Conservation (phyloP, 352 stramenopile genomes). For the Pythium utonaiense region DNA sequence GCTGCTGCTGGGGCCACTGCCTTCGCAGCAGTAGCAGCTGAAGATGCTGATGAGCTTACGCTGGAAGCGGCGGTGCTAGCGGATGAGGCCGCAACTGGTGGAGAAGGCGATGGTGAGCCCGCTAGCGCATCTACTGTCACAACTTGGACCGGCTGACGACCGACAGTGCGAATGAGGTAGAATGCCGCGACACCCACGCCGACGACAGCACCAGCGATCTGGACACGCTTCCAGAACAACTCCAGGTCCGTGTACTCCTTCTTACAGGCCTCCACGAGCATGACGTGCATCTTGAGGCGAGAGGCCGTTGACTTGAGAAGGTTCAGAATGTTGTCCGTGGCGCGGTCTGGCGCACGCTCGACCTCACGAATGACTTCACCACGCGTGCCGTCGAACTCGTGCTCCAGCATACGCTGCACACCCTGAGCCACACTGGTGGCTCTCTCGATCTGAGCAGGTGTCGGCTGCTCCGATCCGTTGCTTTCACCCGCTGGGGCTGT, state of each 20-base stretch:
- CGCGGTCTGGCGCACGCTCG: slow-evolving; percentile 70
- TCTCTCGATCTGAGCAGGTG: not conserved
- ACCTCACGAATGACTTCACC: slow-evolving; percentile 84
- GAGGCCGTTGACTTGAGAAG: slow-evolving; percentile 75
- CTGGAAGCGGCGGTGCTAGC: not conserved
- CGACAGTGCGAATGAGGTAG: slow-evolving; percentile 76
- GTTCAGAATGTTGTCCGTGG: slow-evolving; percentile 82
- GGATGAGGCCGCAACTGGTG: slow-evolving; percentile 8
- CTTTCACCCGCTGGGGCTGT: slow-evolving; percentile 2
- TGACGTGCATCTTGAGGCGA: slow-evolving; percentile 84
- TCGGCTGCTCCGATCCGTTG: not conserved
- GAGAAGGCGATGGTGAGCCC: slow-evolving; percentile 15
- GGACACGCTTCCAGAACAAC: slow-evolving; percentile 70
- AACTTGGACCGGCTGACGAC: slow-evolving; percentile 26
- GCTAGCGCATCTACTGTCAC: slow-evolving; percentile 23
- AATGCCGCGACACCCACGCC: slow-evolving; percentile 63
- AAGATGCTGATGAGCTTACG: not conserved
- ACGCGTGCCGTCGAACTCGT: slow-evolving; percentile 84
- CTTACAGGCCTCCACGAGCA: slow-evolving; percentile 68
- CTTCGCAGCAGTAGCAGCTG: not conserved
- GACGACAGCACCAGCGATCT: slow-evolving; percentile 54
- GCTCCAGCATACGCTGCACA: slow-evolving; percentile 76
- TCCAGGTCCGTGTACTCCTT: slow-evolving; percentile 73
- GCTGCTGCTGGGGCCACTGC: not conserved
- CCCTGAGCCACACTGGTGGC: not conserved